phyloP scores from a whole-genome alignment of 306 rosid species.

The Cicer pinnatifidum region DNA sequence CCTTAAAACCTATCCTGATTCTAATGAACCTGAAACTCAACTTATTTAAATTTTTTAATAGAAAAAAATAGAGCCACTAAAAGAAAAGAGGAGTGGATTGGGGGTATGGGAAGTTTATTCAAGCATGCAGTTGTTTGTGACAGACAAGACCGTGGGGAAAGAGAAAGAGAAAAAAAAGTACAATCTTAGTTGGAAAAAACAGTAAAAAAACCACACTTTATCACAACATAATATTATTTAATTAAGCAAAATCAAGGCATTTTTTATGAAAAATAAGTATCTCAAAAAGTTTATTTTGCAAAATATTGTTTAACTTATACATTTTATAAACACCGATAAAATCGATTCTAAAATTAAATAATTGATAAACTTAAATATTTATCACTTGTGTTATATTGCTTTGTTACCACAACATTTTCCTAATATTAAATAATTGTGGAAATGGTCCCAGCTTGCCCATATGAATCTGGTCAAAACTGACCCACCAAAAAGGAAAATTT shows the following conservation, averaged over 20 bases:
- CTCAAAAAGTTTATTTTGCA: too few species aligned
- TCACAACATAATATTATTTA: constrained; percentile 51
- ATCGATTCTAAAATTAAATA: too few species aligned
- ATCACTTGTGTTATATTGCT: too few species aligned
- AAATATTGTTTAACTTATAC: too few species aligned
- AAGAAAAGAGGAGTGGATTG: constrained; percentile 16
- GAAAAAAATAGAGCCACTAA: not conserved
- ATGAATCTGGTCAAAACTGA: constrained; percentile 72
- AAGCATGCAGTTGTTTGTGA: constrained; percentile 43
- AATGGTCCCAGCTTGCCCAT: constrained; percentile 53
- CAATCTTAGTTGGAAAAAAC: constrained; percentile 57
- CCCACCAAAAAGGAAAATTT: constrained; percentile 52
- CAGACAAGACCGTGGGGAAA: constrained; percentile 49
- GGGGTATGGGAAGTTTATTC: constrained; percentile 34
- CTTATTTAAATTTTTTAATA: too few species aligned
- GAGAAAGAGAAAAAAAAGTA: constrained; percentile 38
- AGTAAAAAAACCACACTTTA: constrained; percentile 47
- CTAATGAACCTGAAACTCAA: too few species aligned
- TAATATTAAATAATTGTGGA: constrained; percentile 48
- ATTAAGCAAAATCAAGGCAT: constrained; percentile 32
- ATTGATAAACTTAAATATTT: too few species aligned
- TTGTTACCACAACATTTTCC: too few species aligned
- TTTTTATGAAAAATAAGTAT: too few species aligned
- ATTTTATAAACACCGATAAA: too few species aligned
- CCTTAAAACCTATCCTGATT: too few species aligned